A percentile compares a stretch with the other conserved stretches of the same genome.
Conservation (phyloP, 805 yeast species). For the Saccharomycopsis javanensis region DNA sequence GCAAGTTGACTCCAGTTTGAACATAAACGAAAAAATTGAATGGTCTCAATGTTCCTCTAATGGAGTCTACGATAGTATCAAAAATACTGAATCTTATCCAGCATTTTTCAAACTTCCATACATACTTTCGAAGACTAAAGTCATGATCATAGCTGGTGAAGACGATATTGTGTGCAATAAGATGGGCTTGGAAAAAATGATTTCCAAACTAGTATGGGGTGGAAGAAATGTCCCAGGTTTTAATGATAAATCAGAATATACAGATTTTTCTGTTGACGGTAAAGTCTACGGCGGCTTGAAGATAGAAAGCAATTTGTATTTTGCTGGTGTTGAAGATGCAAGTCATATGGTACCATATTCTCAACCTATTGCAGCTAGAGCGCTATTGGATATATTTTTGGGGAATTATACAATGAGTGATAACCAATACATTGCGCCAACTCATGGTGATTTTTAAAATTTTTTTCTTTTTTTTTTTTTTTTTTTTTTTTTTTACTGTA, state of each 20-base stretch:
- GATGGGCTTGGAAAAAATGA: conserved; percentile 51
- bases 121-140: conserved; percentile 36
- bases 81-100: conserved; percentile 37
- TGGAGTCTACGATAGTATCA: conserved; percentile 36
- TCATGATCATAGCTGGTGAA: conserved; percentile 60
- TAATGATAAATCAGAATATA: background rate
- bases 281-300: conserved; percentile 29
- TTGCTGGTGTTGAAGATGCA: conserved; percentile 49
- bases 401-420: conserved; percentile 24
- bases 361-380: conserved; percentile 46
- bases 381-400: conserved; percentile 41
- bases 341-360: conserved; percentile 80
- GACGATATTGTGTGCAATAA: conserved; percentile 66
- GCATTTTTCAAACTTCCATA: conserved; percentile 46
- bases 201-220: conserved; percentile 41
- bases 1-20: conserved; percentile 41
- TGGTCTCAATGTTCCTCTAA: conserved; percentile 57
- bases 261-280: conserved; percentile 12
- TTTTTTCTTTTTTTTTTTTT: too few relatives aligned
- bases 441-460: conserved; percentile 5
- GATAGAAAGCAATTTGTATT: conserved; percentile 51
- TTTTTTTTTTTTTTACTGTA: background rate
- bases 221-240: conserved; percentile 9
- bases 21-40: conserved; percentile 29
- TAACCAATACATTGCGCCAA: conserved; percentile 6